These are phyloP conservation scores for Cercis canadensis DNA, from an alignment of 306 rosid species.

Conservation along the genomic window DNA sequence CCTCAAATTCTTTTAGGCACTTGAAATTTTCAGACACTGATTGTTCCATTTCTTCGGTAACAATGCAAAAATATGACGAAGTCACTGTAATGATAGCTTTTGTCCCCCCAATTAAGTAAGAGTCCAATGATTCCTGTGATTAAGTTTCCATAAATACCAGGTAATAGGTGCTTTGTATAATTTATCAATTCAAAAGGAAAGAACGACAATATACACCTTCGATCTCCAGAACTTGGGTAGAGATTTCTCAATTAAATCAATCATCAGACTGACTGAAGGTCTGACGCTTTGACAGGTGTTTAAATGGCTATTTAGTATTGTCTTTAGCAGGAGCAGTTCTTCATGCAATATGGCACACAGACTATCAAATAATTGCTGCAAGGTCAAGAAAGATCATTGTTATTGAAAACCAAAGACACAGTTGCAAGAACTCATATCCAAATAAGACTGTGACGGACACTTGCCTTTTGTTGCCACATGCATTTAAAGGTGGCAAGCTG, in stretches of 20 bases:
- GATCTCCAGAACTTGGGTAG: slow-evolving; percentile 62
- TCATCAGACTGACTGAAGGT: slow-evolving; percentile 55
- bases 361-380: slow-evolving; percentile 83
- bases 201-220: slow-evolving; percentile 62
- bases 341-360: slow-evolving; percentile 56
- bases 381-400: slow-evolving; percentile 22
- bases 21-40: slow-evolving; percentile 63
- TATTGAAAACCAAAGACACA: slow-evolving; percentile 20
- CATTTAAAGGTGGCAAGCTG: slow-evolving; percentile 60
- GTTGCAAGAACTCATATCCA: slow-evolving; percentile 20
- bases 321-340: slow-evolving; percentile 70
- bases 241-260: slow-evolving; percentile 58
- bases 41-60: slow-evolving; percentile 67
- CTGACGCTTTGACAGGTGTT: slow-evolving; percentile 57
- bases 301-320: slow-evolving; percentile 57
- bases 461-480: slow-evolving; percentile 94
- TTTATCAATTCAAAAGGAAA: slow-evolving; percentile 28
- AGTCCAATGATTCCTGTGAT: slow-evolving; percentile 76
- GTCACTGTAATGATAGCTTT: slow-evolving; percentile 50
- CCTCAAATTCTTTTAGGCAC: slow-evolving; percentile 53
- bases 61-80: slow-evolving; percentile 45
- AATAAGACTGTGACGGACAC: slow-evolving; percentile 3
- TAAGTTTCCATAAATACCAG: slow-evolving; percentile 32
- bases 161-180: slow-evolving; percentile 2
- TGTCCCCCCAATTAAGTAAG: slow-evolving; percentile 58